A percentile compares a stretch with the other conserved stretches of the same genome.
Conservation (phyloP, 805 yeast species). For the Candida nonsorbophila region DNA sequence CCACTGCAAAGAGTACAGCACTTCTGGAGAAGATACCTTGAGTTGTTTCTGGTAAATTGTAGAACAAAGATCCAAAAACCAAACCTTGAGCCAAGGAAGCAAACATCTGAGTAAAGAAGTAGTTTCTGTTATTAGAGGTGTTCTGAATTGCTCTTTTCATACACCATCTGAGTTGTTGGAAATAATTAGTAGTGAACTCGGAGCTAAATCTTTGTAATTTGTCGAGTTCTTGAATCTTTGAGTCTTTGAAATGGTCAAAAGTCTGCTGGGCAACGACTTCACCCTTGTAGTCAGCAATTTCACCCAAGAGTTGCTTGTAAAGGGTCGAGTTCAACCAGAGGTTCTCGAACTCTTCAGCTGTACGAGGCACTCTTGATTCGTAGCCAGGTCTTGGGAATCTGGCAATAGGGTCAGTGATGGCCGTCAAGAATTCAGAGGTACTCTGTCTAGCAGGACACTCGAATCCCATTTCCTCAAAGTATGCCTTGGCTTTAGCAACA, state of each 20-base stretch:
- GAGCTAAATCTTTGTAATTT: constrained; percentile 2
- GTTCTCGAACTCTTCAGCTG: constrained; percentile 51
- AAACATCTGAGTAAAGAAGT: constrained; percentile 3
- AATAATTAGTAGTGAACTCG: constrained; percentile 3
- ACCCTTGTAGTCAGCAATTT: constrained; percentile 36
- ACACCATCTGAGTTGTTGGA: constrained; percentile 5
- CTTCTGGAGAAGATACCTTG: constrained; percentile 57
- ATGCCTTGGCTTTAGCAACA: constrained; percentile 37
- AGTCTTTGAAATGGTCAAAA: constrained; percentile 1
- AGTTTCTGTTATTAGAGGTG: constrained; percentile 4
- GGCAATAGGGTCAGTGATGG: constrained; percentile 61
- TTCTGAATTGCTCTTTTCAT: constrained; percentile 4
- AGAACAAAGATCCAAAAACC: constrained; percentile 56
- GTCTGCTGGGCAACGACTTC: constrained; percentile 10
- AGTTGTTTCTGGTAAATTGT: constrained; percentile 44
- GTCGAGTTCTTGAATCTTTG: constrained; percentile 5
- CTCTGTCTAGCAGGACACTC: constrained; percentile 58
- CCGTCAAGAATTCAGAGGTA: constrained; percentile 61
- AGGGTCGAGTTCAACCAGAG: constrained; percentile 57
- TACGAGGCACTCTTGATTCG: constrained; percentile 47
- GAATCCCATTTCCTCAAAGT: constrained; percentile 56
- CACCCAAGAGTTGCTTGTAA: constrained; percentile 30
- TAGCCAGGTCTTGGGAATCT: constrained; percentile 46
- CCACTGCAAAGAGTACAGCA: constrained; percentile 56
- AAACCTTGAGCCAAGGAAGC: constrained; percentile 28